phyloP scores from a whole-genome alignment of 768 basidiomycete species.

The Tulasnella sp. region DNA sequence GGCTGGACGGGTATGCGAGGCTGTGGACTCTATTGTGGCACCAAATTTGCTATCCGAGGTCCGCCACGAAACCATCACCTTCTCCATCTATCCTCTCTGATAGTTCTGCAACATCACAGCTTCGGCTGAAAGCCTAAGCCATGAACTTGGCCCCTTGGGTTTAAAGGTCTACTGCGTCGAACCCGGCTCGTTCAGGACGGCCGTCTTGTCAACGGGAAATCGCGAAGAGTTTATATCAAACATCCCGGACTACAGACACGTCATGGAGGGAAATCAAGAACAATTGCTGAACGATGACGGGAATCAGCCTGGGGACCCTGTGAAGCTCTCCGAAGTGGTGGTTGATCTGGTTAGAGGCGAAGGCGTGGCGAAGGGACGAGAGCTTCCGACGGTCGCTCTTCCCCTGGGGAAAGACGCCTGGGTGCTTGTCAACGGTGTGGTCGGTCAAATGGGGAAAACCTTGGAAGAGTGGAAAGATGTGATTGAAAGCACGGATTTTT shows the following conservation, averaged over 20 bases:
- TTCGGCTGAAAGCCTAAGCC: too few relatives aligned
- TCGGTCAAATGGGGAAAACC: not conserved
- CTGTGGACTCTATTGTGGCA: too few relatives aligned
- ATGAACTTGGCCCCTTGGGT: conserved; percentile 22
- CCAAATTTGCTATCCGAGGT: too few relatives aligned
- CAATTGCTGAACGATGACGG: conserved; percentile 19
- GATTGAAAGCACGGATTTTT: not conserved
- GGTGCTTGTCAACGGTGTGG: conserved; percentile 1
- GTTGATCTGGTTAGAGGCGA: conserved; percentile 24
- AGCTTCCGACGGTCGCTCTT: conserved; percentile 24
- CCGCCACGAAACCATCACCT: too few relatives aligned
- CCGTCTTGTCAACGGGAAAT: conserved; percentile 13
- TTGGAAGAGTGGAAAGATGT: conserved; percentile 20
- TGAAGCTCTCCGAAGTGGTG: conserved; percentile 22
- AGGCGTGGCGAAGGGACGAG: conserved; percentile 22
- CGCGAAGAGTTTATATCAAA: not conserved
- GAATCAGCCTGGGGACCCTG: conserved; percentile 24
- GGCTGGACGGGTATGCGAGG: conserved; percentile 18
- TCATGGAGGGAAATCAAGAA: not conserved
- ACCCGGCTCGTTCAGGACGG: conserved; percentile 24
- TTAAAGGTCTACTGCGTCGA: conserved; percentile 14
- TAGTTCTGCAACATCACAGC: too few relatives aligned
- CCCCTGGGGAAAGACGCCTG: conserved; percentile 27
- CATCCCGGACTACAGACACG: conserved; percentile 18
- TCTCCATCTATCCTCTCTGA: too few relatives aligned